Evolutionary conservation across 306 rosid genomes (phyloP).

Genomic region (Begonia masoniana): DNA sequence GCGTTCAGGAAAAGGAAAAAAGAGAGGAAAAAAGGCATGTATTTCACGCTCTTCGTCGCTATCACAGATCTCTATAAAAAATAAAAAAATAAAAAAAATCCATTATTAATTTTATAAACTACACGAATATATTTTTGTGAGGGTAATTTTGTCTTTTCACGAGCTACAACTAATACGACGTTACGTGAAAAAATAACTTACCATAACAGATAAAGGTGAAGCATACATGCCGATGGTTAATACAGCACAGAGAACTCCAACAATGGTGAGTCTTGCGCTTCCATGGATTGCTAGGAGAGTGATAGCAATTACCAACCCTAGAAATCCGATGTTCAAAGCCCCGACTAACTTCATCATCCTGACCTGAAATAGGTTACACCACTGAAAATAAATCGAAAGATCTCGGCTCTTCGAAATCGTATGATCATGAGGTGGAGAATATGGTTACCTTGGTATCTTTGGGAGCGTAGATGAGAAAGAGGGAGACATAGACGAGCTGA

Average conservation of each 20-base stretch:
- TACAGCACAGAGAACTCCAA: constrained; percentile 25
- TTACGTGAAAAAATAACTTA: constrained; percentile 2
- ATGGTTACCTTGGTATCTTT: constrained; percentile 27
- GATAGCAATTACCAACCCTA: constrained; percentile 25
- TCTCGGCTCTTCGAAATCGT: too few relatives aligned
- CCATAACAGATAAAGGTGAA: constrained; percentile 33
- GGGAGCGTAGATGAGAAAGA: constrained; percentile 37
- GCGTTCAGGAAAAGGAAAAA: constrained; percentile 31
- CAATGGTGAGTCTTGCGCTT: constrained; percentile 19
- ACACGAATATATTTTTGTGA: background rate
- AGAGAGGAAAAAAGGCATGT: constrained; percentile 33
- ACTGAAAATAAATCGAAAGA: background rate
- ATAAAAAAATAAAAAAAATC: background rate
- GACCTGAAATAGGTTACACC: constrained; percentile 8
- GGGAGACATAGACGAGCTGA: constrained; percentile 25
- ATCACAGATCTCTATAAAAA: constrained; percentile 22
- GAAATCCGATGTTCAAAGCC: constrained; percentile 23
- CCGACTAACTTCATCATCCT: constrained; percentile 19
- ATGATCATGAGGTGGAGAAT: too few relatives aligned
- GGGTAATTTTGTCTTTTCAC: background rate
- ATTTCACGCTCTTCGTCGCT: constrained; percentile 27
- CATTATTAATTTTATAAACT: too few relatives aligned
- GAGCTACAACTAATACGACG: background rate
- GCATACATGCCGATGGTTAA: constrained; percentile 37
- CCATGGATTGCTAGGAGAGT: constrained; percentile 28